These are phyloP conservation scores for Dioscorea cayenensis DNA, from an alignment of 116 monocot genomes.

Conservation along the genomic window DNA sequence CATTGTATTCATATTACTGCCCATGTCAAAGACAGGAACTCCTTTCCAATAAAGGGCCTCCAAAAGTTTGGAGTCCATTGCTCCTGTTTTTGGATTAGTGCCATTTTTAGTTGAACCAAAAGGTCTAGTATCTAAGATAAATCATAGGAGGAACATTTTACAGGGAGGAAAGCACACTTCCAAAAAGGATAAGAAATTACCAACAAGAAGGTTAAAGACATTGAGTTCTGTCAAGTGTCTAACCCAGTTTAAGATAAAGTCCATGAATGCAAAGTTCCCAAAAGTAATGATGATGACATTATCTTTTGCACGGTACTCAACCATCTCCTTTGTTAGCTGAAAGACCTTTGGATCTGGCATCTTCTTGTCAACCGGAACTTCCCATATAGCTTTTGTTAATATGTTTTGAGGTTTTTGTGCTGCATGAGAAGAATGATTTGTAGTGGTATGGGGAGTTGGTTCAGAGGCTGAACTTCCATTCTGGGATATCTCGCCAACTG, in stretches of 20 bases:
- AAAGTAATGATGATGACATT: conserved; percentile 87
- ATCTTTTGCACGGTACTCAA: conserved; percentile 42
- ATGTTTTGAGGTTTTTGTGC: conserved; percentile 5
- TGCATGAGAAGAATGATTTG: not conserved
- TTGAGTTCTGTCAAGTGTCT: conserved; percentile 83
- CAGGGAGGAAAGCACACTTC: not conserved
- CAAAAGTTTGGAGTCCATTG: conserved; percentile 82
- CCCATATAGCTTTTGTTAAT: conserved; percentile 60
- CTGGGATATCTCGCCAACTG: not conserved
- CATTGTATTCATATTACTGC: conserved; percentile 71
- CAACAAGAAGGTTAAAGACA: conserved; percentile 77
- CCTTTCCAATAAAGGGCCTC: conserved; percentile 88
- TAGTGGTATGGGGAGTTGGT: conserved; percentile 1
- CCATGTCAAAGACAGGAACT: conserved; percentile 94
- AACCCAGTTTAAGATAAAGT: conserved; percentile 89
- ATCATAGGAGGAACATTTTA: not conserved
- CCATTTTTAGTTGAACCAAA: not conserved
- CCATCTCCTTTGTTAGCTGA: conserved; percentile 64
- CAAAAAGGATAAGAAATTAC: conserved; percentile 22
- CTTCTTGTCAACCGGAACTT: conserved; percentile 26
- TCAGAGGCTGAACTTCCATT: not conserved
- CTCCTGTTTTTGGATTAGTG: conserved; percentile 35
- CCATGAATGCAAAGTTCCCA: conserved; percentile 93
- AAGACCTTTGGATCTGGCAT: conserved; percentile 58
- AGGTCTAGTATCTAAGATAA: not conserved